phyloP scores from a whole-genome alignment of 805 yeast species.

The Metschnikowia proteae region DNA sequence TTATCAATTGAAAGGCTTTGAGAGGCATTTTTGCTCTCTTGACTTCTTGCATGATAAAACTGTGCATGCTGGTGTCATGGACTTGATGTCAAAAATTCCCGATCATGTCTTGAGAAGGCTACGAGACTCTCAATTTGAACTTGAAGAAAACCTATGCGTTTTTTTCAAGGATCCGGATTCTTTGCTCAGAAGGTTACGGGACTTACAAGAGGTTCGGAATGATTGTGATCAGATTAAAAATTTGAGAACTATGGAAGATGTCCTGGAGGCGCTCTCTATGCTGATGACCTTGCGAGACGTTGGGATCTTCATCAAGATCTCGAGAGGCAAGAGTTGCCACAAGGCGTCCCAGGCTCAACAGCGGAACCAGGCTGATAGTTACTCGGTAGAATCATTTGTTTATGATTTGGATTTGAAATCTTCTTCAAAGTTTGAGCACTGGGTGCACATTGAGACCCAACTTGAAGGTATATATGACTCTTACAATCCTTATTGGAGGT shows the following conservation, averaged over 20 bases:
- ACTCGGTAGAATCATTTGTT: constrained; percentile 31
- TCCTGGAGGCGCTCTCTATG: constrained; percentile 36
- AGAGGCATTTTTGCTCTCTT: constrained; percentile 17
- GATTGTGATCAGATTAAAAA: constrained; percentile 31
- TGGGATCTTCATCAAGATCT: constrained; percentile 45
- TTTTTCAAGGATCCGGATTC: constrained; percentile 4
- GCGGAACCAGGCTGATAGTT: not conserved
- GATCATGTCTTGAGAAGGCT: constrained; percentile 1
- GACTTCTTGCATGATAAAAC: constrained; percentile 11
- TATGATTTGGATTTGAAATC: constrained; percentile 51
- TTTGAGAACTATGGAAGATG: constrained; percentile 31
- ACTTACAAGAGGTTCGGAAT: constrained; percentile 32
- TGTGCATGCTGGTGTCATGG: constrained; percentile 10
- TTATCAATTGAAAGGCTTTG: constrained; percentile 9
- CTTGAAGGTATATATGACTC: constrained; percentile 17
- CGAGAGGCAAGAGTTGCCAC: not conserved
- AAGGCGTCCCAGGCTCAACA: not conserved
- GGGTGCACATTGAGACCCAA: constrained; percentile 42
- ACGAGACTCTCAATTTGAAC: not conserved
- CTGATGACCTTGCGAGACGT: constrained; percentile 58
- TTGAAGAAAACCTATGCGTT: not conserved
- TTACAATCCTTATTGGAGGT: constrained; percentile 6
- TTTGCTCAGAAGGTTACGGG: constrained; percentile 29
- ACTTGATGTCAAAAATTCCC: constrained; percentile 12
- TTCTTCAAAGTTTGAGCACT: constrained; percentile 39